phyloP scores from a whole-genome alignment of 805 yeast species.

The Yamadazyma takamatsuzukensis region DNA sequence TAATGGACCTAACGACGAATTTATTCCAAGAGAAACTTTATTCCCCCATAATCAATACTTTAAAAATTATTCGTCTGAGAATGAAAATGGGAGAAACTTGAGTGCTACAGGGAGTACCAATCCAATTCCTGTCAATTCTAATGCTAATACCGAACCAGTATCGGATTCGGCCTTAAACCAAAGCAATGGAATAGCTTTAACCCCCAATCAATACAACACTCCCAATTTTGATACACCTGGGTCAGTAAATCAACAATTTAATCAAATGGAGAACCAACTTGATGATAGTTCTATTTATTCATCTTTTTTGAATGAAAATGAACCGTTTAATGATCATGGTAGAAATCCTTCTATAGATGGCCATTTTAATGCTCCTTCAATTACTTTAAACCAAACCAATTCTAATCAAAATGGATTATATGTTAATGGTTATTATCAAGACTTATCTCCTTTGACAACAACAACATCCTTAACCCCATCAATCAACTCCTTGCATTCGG shows the following conservation, averaged over 20 bases:
- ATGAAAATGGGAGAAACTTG: too few species aligned
- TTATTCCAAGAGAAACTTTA: slow-evolving; percentile 7
- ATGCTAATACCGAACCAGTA: too few species aligned
- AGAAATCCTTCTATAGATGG: slow-evolving; percentile 15
- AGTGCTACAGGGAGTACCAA: too few species aligned
- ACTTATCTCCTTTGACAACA: slow-evolving; percentile 41
- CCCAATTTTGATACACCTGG: slow-evolving; percentile 9
- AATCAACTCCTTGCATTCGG: slow-evolving; percentile 35
- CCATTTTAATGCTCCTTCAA: slow-evolving; percentile 9
- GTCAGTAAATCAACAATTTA: slow-evolving; percentile 4
- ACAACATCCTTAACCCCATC: slow-evolving; percentile 42
- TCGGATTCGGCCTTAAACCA: too few species aligned
- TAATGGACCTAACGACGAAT: not conserved
- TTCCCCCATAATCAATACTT: slow-evolving; percentile 13
- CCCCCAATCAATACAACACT: slow-evolving; percentile 3
- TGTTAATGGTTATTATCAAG: slow-evolving; percentile 13
- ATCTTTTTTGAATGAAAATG: slow-evolving; percentile 11
- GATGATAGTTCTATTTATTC: slow-evolving; percentile 10
- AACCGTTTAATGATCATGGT: slow-evolving; percentile 9
- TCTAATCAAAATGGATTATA: slow-evolving; percentile 6
- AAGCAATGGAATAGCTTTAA: too few species aligned
- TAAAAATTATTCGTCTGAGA: too few species aligned
- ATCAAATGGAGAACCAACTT: slow-evolving; percentile 3
- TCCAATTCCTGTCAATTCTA: too few species aligned
- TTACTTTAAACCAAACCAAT: slow-evolving; percentile 3